Base-by-base conservation (phyloP, 441 rosid genomes). In the Francoa sonchifolia region DNA sequence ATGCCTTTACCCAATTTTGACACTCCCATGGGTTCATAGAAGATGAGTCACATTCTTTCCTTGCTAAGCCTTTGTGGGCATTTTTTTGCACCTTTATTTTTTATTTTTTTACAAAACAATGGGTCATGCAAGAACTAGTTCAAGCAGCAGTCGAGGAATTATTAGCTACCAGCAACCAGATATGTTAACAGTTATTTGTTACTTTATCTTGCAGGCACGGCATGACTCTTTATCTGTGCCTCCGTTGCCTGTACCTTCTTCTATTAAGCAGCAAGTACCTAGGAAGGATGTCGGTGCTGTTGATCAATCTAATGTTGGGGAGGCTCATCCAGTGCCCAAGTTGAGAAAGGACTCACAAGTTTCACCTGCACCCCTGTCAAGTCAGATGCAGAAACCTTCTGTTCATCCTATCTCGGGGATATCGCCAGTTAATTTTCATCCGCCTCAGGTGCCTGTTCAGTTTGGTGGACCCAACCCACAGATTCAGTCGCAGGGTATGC, bases 381-480 rank as follows among this genome's bases (percentile, higher is more conserved):
- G 40, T 42, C 95, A 72, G 42, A 45, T 67, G 11, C 95, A 72
- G 31, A 92, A 92, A 57, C 52, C 84, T 44, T 58, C 79, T 26
- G 49, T 62, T 44, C 62, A 67, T 44, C 59, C 71, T 33, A 50
- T 77, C 23, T 67, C 89, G 14, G 70, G 79, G 62, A 66, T 73
- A 45, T 58, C 76, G 79, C 94, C 65, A 61, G 67, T 79, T 69
- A 69, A 69, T 4, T 82, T 55, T 72, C 92, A 64, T 62, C 95
- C 77, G 62, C 59, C 76, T 14, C 94, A 66, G 39, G 74, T 69
- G 33, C 60, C 96, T 45, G 54, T 79, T 19, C 94, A 67, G 59
- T 81, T 83, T 50, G 81, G 73, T 50, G 89, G 75, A 36, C 94
- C 79, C 42, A 75, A 70, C 40, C 67, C 79, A 29, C 92, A 65